Percentiles rank a stretch among this genome's conserved stretches.
phyloP scores from a whole-genome alignment of 2,329 filamentous ascomycete genomes.

The Nectriaceae sp. region DNA sequence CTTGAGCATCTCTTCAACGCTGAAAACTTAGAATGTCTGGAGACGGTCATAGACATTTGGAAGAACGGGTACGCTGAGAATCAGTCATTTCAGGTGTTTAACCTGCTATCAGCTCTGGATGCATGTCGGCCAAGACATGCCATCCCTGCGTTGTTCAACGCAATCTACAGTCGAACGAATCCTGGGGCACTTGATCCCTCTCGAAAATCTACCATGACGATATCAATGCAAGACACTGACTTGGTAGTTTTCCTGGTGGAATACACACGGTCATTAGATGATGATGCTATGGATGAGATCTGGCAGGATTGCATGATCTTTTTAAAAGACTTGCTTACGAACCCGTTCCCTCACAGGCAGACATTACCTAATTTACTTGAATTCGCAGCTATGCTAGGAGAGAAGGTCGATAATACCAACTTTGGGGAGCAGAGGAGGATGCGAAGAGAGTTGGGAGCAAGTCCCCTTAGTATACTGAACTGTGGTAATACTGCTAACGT shows the following conservation, averaged over 20 bases:
- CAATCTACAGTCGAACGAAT: constrained; percentile 93
- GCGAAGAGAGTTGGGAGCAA: constrained; percentile 83
- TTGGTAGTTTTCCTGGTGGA: constrained; percentile 87
- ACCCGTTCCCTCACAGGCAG: constrained; percentile 93
- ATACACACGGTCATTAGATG: constrained; percentile 86
- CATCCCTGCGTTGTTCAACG: constrained; percentile 92
- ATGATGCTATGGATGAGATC: constrained; percentile 97
- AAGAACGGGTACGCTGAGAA: constrained; percentile 51
- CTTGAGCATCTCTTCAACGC: constrained; percentile 92
- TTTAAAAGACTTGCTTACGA: constrained; percentile 83
- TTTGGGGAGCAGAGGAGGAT: constrained; percentile 94
- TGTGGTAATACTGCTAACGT: constrained; percentile 27
- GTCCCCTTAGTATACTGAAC: constrained; percentile 34
- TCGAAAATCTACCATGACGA: constrained; percentile 85
- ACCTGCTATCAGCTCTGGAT: constrained; percentile 86
- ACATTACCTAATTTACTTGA: constrained; percentile 83
- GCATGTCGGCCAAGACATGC: constrained; percentile 89
- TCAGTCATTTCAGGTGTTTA: constrained; percentile 69
- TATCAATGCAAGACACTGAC: constrained; percentile 79
- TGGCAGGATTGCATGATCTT: constrained; percentile 95
- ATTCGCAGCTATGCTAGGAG: constrained; percentile 85
- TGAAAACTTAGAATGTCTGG: constrained; percentile 89
- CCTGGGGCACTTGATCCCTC: constrained; percentile 75
- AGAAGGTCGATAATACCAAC: constrained; percentile 97
- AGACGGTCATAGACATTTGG: constrained; percentile 89